These are phyloP conservation scores for Huiozyma naganishii DNA, from an alignment of 805 yeast genomes.

Conservation along the genomic window DNA sequence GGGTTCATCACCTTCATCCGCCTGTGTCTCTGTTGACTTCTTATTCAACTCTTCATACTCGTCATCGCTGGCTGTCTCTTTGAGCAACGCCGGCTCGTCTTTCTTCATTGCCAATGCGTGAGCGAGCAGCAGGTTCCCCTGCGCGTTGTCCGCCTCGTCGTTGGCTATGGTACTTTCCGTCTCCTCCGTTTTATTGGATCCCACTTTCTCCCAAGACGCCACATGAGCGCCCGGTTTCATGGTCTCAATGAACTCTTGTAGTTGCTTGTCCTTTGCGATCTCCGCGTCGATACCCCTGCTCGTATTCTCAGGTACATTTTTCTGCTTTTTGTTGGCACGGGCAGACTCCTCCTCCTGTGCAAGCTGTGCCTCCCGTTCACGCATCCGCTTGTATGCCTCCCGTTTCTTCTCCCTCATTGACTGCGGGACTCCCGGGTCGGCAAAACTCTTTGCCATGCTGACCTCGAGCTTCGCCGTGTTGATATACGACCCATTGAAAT, in stretches of 20 bases:
- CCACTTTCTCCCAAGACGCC: constrained; percentile 54
- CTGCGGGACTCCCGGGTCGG: constrained; percentile 71
- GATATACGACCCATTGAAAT: constrained; percentile 67
- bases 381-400: constrained; percentile 38
- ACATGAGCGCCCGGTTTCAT: constrained; percentile 66
- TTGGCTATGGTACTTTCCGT: constrained; percentile 16
- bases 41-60: constrained; percentile 32
- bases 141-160: constrained; percentile 21
- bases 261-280: constrained; percentile 51
- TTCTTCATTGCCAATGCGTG: constrained; percentile 31
- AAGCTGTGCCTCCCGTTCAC: constrained; percentile 38
- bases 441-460: constrained; percentile 71
- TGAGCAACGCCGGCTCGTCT: constrained; percentile 14
- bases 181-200: constrained; percentile 13
- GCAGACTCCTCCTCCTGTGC: constrained; percentile 24
- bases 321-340: constrained; percentile 27
- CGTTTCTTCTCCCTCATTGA: constrained; percentile 45
- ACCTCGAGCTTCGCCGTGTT: constrained; percentile 77
- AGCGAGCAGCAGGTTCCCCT: constrained; percentile 30
- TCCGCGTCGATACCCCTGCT: constrained; percentile 40
- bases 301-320: constrained; percentile 23
- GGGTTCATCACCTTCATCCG: constrained; percentile 36
- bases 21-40: constrained; percentile 7
- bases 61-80: constrained; percentile 35
- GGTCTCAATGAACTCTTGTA: constrained; percentile 72